These are phyloP conservation scores for Polyporus tsugae DNA, from an alignment of 1,284 basidiomycete genomes.

Conservation along the genomic window DNA sequence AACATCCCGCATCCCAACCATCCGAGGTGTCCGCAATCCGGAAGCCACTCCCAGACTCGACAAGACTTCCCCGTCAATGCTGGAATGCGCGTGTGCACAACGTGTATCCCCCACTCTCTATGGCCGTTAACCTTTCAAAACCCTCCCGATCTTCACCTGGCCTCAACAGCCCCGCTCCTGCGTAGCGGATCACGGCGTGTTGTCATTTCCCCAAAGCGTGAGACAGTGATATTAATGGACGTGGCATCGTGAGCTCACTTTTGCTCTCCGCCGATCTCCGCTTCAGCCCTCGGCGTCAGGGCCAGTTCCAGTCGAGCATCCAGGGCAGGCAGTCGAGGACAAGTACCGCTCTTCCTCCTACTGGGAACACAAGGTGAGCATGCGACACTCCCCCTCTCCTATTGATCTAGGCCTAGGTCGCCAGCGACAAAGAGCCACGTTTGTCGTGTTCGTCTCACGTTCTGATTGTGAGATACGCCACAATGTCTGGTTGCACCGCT, in stretches of 20 bases:
- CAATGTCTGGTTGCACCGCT: slow-evolving; percentile 8
- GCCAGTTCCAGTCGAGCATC: background rate
- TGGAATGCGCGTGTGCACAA: background rate
- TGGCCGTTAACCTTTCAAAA: background rate
- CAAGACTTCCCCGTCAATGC: background rate
- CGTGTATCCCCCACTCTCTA: background rate
- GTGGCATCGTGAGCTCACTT: slow-evolving; percentile 22
- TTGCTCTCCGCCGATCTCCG: slow-evolving; percentile 28
- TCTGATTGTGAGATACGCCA: slow-evolving; percentile 1
- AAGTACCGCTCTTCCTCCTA: slow-evolving; percentile 26
- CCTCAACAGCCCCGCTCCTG: background rate
- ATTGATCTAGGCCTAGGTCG: slow-evolving; percentile 11
- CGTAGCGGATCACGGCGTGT: background rate
- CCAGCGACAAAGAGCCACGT: slow-evolving; percentile 3
- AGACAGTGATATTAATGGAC: background rate
- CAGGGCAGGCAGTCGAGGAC: slow-evolving; percentile 23
- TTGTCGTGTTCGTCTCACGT: slow-evolving; percentile 26
- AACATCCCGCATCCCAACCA: background rate
- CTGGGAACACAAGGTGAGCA: slow-evolving; percentile 14
- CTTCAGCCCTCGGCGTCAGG: slow-evolving; percentile 11
- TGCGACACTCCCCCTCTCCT: slow-evolving; percentile 1
- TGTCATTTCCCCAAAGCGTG: background rate
- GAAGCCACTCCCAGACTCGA: background rate
- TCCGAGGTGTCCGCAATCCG: background rate
- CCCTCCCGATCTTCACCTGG: background rate